phyloP scores from a whole-genome alignment of 1,139 yeast species.

The Candida dubliniensis region DNA sequence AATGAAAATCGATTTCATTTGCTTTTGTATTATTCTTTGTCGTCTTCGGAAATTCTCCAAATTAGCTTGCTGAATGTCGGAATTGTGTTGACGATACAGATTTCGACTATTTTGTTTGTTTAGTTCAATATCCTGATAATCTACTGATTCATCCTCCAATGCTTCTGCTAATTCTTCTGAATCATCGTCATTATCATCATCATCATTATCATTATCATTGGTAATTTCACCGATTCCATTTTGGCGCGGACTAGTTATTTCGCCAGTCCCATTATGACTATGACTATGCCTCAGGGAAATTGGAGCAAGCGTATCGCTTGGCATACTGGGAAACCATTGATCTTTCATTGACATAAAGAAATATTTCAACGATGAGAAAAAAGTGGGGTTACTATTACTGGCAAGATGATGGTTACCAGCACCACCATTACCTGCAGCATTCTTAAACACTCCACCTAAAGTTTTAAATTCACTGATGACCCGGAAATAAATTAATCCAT shows the following conservation, averaged over 20 bases:
- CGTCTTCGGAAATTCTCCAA: conserved; percentile 59
- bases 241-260: background rate
- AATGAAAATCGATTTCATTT: conserved; percentile 75
- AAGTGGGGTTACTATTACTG: conserved; percentile 27
- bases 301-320: background rate
- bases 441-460: conserved; percentile 48
- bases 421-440: conserved; percentile 17
- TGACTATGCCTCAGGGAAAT: background rate
- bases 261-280: background rate
- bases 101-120: conserved; percentile 5
- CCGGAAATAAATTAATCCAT: conserved; percentile 70
- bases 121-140: conserved; percentile 3
- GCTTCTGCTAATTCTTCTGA: conserved; percentile 15
- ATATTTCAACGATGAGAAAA: conserved; percentile 36
- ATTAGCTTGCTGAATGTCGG: conserved; percentile 58
- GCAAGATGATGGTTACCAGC: conserved; percentile 7
- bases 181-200: conserved; percentile 12
- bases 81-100: conserved; percentile 17
- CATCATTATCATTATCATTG: conserved; percentile 8
- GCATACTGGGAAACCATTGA: conserved; percentile 24
- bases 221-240: conserved; percentile 1
- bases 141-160: conserved; percentile 7
- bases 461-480: conserved; percentile 62
- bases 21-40: conserved; percentile 68
- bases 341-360: conserved; percentile 26